phyloP scores from a whole-genome alignment of 148 eudicot genomes.

The Amaranthus hypochondriacus region DNA sequence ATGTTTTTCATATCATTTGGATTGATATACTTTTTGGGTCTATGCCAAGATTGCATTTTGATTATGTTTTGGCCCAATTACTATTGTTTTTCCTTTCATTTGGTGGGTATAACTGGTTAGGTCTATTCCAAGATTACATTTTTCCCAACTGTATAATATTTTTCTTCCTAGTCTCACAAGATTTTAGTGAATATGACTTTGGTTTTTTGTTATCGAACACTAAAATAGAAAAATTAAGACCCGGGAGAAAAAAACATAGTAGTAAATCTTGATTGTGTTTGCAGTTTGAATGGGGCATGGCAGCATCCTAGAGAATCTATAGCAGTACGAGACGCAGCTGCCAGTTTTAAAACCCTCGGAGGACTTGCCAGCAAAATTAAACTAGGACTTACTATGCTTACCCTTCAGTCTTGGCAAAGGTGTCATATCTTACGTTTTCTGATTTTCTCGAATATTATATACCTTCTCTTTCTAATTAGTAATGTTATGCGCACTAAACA shows the following conservation, averaged over 20 bases:
- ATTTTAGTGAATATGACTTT: too few relatives aligned
- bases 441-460: neutral
- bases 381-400: conserved; percentile 77
- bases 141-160: neutral
- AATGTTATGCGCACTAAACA: neutral
- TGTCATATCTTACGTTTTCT: conserved; percentile 16
- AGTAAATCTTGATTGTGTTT: conserved; percentile 1
- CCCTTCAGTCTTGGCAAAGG: conserved; percentile 84
- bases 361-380: conserved; percentile 82
- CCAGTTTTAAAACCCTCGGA: conserved; percentile 58
- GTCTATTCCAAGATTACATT: neutral
- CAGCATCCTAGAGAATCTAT: conserved; percentile 86
- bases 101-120: neutral
- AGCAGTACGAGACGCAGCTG: conserved; percentile 67
- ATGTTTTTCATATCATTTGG: neutral
- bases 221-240: neutral
- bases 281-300: conserved; percentile 99
- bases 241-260: neutral
- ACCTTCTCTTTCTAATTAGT: neutral
- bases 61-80: neutral
- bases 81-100: neutral
- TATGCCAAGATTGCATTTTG: neutral
- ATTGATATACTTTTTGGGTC: neutral
- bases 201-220: too few relatives aligned
- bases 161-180: too few relatives aligned